These are phyloP conservation scores for Herpetomonas tarakana DNA, from an alignment of 208 protist genomes.

Conservation along the genomic window DNA sequence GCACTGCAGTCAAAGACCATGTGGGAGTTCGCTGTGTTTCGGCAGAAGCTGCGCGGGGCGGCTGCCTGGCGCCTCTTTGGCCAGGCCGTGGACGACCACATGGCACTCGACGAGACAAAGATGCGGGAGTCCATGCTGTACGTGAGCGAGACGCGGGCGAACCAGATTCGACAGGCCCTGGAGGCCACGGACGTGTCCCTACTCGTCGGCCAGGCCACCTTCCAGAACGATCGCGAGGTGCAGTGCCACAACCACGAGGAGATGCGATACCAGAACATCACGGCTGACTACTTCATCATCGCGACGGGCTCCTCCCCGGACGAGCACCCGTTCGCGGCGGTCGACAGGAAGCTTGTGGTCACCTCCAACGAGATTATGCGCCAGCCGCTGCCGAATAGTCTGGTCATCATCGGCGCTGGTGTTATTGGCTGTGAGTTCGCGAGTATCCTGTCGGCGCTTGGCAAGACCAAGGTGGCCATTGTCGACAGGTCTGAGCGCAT, in stretches of 20 bases:
- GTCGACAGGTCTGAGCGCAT: slow-evolving; percentile 71
- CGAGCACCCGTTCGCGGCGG: slow-evolving; percentile 48
- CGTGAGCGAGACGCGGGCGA: slow-evolving; percentile 46
- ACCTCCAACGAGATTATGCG: slow-evolving; percentile 76
- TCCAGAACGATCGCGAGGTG: slow-evolving; percentile 48
- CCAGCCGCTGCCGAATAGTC: slow-evolving; percentile 50
- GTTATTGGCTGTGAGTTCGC: slow-evolving; percentile 81
- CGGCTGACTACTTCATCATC: slow-evolving; percentile 78
- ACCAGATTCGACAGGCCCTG: slow-evolving; percentile 44
- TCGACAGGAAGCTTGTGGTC: slow-evolving; percentile 54
- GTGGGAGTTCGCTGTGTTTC: slow-evolving; percentile 71
- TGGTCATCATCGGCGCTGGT: slow-evolving; percentile 77
- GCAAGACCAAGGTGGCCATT: slow-evolving; percentile 69
- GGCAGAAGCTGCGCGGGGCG: slow-evolving; percentile 36
- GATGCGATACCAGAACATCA: slow-evolving; percentile 49
- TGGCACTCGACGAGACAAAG: slow-evolving; percentile 51
- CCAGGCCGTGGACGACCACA: slow-evolving; percentile 26
- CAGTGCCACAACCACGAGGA: slow-evolving; percentile 39
- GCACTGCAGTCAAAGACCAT: slow-evolving; percentile 78
- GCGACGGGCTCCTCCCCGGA: slow-evolving; percentile 64
- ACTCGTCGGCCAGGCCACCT: slow-evolving; percentile 55
- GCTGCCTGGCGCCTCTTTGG: slow-evolving; percentile 48
- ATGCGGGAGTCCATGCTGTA: slow-evolving; percentile 42
- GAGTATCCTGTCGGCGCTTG: slow-evolving; percentile 56
- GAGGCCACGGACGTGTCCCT: slow-evolving; percentile 40